A percentile compares a stretch with the other conserved stretches of the same genome.
These are phyloP conservation scores for Curvularia hawaiiensis DNA, from an alignment of 2,329 filamentous ascomycete genomes.

Conservation along the genomic window DNA sequence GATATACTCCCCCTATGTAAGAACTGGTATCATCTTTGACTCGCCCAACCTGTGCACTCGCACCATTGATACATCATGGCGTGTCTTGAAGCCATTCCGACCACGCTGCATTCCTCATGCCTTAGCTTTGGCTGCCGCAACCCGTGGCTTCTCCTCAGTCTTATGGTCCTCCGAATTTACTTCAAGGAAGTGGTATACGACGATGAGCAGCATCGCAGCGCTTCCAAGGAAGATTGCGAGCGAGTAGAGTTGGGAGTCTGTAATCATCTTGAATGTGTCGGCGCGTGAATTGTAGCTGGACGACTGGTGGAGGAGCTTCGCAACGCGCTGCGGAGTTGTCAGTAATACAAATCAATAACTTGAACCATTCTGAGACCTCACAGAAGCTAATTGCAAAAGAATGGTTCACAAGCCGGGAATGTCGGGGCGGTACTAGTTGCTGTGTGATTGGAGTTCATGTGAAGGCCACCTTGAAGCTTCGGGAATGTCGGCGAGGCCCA, in stretches of 20 bases:
- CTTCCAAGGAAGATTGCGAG: constrained; percentile 93
- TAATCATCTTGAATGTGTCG: constrained; percentile 75
- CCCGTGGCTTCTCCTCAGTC: constrained; percentile 35
- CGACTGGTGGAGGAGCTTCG: constrained; percentile 5
- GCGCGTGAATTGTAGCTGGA: constrained; percentile 27
- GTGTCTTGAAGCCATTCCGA: background rate
- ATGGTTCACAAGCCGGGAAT: constrained; percentile 9
- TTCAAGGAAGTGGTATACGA: constrained; percentile 95
- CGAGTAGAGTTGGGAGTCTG: constrained; percentile 87
- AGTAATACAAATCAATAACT: constrained; percentile 12
- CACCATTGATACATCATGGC: background rate
- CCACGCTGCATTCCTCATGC: constrained; percentile 8
- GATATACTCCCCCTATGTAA: background rate
- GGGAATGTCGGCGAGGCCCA: constrained; percentile 21
- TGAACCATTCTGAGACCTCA: constrained; percentile 1
- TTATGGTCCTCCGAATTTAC: constrained; percentile 74
- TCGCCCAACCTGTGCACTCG: background rate
- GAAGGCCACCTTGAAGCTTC: constrained; percentile 37
- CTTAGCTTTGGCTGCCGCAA: constrained; percentile 37
- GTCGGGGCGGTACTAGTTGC: constrained; percentile 9
- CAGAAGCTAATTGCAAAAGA: constrained; percentile 3
- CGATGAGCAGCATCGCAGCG: constrained; percentile 86
- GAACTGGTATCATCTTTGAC: constrained; percentile 2
- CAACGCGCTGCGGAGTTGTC: constrained; percentile 24
- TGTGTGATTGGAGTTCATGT: constrained; percentile 15